These are phyloP conservation scores for Neoascochyta sp. DNA, from an alignment of 2,329 filamentous ascomycete species.

Conservation along the genomic window DNA sequence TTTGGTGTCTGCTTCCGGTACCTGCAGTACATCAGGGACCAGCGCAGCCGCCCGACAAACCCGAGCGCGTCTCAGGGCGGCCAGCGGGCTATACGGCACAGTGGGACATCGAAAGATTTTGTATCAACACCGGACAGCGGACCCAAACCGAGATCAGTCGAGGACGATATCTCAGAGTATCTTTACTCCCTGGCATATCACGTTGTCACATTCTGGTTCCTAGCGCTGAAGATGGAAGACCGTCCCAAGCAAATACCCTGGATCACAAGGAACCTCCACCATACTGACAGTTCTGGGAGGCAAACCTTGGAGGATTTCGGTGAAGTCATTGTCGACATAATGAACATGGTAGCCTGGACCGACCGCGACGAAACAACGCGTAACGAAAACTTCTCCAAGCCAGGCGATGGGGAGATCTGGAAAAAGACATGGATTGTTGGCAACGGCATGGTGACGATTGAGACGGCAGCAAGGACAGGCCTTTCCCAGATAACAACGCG, in stretches of 20 bases:
- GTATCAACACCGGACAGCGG: constrained; percentile 17
- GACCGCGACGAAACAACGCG: constrained; percentile 74
- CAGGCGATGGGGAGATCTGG: constrained; percentile 62
- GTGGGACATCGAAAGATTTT: constrained; percentile 45
- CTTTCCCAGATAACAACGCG: constrained; percentile 69
- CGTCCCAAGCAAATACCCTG: constrained; percentile 79
- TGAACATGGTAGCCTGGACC: constrained; percentile 83
- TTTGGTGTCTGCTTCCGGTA: constrained; percentile 96
- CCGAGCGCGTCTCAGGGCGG: constrained; percentile 29
- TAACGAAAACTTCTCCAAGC: constrained; percentile 62
- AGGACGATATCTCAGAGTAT: constrained; percentile 84
- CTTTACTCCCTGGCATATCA: constrained; percentile 92
- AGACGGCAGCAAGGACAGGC: constrained; percentile 63
- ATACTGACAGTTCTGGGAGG: constrained; percentile 70
- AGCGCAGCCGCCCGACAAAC: constrained; percentile 41
- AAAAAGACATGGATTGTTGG: constrained; percentile 70
- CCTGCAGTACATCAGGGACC: constrained; percentile 78
- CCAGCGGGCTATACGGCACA: constrained; percentile 41
- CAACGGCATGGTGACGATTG: constrained; percentile 69
- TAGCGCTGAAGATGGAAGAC: constrained; percentile 80
- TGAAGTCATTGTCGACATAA: constrained; percentile 88
- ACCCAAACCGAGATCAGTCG: constrained; percentile 42
- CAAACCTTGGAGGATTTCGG: constrained; percentile 86
- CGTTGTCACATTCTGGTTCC: constrained; percentile 95
- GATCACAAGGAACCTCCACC: constrained; percentile 81